Conservation (phyloP, 2,329 filamentous ascomycete genomes). For the Alternaria tenuissima region DNA sequence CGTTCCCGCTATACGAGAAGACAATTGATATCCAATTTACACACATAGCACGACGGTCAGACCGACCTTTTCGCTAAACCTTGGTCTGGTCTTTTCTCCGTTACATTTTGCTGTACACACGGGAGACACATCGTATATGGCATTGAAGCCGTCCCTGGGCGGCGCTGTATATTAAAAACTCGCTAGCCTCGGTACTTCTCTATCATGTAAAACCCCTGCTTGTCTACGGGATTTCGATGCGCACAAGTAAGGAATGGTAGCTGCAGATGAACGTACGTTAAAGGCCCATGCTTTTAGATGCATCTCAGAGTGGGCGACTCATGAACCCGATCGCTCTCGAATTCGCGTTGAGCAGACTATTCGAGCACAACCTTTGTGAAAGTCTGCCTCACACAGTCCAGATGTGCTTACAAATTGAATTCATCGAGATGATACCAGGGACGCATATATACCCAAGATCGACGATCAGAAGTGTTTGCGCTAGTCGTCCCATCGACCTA, state of each 20-base stretch:
- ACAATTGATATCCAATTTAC: not conserved
- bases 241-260: not conserved
- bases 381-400: not conserved
- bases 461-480: not conserved
- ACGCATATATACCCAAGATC: slow-evolving; percentile 1
- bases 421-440: not conserved
- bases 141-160: not conserved
- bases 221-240: not conserved
- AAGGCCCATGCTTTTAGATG: not conserved
- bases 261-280: not conserved
- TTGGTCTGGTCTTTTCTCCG: not conserved
- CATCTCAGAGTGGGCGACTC: not conserved
- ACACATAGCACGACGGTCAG: slow-evolving; percentile 1
- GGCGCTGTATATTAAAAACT: not conserved
- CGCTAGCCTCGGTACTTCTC: not conserved
- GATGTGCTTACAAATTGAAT: not conserved
- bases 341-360: not conserved
- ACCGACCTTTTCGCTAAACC: not conserved
- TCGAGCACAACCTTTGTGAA: not conserved
- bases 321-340: not conserved
- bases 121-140: not conserved
- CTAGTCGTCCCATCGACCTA: not conserved
- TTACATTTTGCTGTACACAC: not conserved
- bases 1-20: not conserved
- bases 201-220: not conserved